Base-by-base conservation (phyloP, 805 yeast genomes). In the Yamadazyma scolyti region DNA sequence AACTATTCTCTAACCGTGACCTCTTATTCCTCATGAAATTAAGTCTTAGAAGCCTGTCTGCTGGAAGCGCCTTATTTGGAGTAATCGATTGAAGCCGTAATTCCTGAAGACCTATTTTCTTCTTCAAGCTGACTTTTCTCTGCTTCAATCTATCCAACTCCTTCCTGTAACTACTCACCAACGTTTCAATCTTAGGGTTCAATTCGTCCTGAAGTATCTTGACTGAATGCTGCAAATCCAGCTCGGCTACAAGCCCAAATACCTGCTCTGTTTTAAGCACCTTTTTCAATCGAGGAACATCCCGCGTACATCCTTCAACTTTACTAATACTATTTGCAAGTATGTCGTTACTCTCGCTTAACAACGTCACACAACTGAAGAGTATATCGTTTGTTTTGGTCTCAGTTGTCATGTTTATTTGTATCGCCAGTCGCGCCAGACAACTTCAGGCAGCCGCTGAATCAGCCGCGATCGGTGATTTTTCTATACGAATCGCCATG, bases 241-340 rank as follows among this genome's bases (percentile, higher is more conserved):
- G 50, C 39, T 72, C 76, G 0, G 79, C 75, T 0, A 73, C 65
- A 9, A 73, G 48, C 4, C 74, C 75, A 50, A 72, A 75, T 14
- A 73, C 71, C 20, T 68, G 58, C 24, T 57, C 54, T 5, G 75
- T 70, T 12, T 54, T 43, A n/a, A 75, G 52, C 5, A 73, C 63
- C 14, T 47, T 50, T 22, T 53, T 56, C 21, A 71, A 47, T 6
- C 73, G 42, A 2, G 61, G 46, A 11, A 65, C 58, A 37, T 73
- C 75, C 8, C 53, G 50, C 3, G 68, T 58, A 3, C 63, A 49
- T 3, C 54, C 42, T 31, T 54, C 66, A 5, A 71, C 46, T 5
- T 55, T 42, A 10, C 44, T 34, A 32, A 64, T 40, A 5, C 72
- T 54, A 25, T 53, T 50, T 11, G 47, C 48, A 1, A 70, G 48